These are phyloP conservation scores for Corinectria fuckeliana DNA, from an alignment of 2,329 filamentous ascomycete species.

Conservation along the genomic window DNA sequence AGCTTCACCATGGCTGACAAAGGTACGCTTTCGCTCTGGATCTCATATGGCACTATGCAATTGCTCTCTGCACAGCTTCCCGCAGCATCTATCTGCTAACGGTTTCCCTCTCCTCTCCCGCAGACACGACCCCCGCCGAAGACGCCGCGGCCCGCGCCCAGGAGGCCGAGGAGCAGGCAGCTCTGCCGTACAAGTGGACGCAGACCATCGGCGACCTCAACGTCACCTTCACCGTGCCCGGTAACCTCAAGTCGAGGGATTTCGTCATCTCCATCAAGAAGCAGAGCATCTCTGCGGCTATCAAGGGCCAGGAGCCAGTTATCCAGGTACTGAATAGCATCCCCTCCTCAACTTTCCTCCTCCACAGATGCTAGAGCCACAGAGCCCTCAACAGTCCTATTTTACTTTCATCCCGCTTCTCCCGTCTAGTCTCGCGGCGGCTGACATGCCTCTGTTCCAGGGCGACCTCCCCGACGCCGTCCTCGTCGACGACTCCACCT, in stretches of 20 bases:
- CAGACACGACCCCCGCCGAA: conserved; percentile 62
- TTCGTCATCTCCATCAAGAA: conserved; percentile 84
- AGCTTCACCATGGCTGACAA: conserved; percentile 50
- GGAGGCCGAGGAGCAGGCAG: conserved; percentile 86
- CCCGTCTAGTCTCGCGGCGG: neutral
- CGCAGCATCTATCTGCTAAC: conserved; percentile 5
- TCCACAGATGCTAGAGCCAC: neutral
- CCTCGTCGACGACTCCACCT: conserved; percentile 85
- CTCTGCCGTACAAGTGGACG: conserved; percentile 95
- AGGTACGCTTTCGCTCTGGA: conserved; percentile 34
- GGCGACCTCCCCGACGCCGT: conserved; percentile 85
- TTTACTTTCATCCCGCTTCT: neutral
- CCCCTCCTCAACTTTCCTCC: neutral
- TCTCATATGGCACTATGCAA: neutral
- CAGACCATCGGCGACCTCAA: conserved; percentile 92
- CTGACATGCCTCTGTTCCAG: conserved; percentile 52
- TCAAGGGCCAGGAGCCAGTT: conserved; percentile 89
- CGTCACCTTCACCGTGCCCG: conserved; percentile 77
- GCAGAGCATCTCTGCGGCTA: conserved; percentile 74
- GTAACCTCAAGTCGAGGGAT: conserved; percentile 84
- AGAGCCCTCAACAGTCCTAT: neutral
- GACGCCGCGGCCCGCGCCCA: conserved; percentile 67
- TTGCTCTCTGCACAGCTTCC: neutral
- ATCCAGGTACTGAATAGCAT: conserved; percentile 68
- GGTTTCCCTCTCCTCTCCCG: conserved; percentile 5